Evolutionary conservation across 108 stramenopile genomes (phyloP).

Genomic region (Craspedostauros australis): DNA sequence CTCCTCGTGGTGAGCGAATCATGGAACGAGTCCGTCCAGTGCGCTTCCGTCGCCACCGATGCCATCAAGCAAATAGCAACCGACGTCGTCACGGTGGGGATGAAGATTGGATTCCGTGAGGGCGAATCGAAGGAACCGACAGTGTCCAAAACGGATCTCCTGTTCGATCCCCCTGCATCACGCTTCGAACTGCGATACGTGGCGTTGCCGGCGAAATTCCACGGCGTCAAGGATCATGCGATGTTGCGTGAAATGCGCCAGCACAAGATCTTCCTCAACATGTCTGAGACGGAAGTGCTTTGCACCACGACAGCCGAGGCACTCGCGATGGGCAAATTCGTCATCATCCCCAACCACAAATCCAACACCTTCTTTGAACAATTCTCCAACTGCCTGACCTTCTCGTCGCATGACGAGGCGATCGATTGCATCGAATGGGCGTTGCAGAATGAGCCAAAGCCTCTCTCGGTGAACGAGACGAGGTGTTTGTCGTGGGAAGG

Average conservation of each 20-base stretch:
- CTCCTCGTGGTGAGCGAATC: not conserved
- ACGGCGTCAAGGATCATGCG: slow-evolving; percentile 85
- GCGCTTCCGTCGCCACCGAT: no score
- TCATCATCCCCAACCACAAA: slow-evolving; percentile 72
- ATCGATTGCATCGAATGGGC: slow-evolving; percentile 62
- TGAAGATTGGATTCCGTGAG: slow-evolving; percentile 1
- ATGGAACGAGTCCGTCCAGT: not conserved
- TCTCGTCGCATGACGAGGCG: slow-evolving; percentile 66
- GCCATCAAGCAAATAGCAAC: no score
- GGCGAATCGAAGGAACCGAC: slow-evolving; percentile 6
- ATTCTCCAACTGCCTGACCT: slow-evolving; percentile 76
- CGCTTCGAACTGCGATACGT: slow-evolving; percentile 59
- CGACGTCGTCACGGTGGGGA: no score
- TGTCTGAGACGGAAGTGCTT: slow-evolving; percentile 85
- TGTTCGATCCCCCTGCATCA: slow-evolving; percentile 68
- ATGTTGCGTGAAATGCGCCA: slow-evolving; percentile 48
- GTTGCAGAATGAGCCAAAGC: slow-evolving; percentile 62
- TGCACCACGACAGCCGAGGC: slow-evolving; percentile 95
- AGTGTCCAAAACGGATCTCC: slow-evolving; percentile 12
- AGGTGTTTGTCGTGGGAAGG: slow-evolving; percentile 87
- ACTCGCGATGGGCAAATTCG: slow-evolving; percentile 94
- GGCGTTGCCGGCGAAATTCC: slow-evolving; percentile 72
- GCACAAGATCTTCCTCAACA: slow-evolving; percentile 90
- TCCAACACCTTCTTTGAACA: slow-evolving; percentile 88
- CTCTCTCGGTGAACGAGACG: slow-evolving; percentile 58